These are phyloP conservation scores for Eucalyptus rudis DNA, from an alignment of 345 rosid genomes.

Conservation along the genomic window DNA sequence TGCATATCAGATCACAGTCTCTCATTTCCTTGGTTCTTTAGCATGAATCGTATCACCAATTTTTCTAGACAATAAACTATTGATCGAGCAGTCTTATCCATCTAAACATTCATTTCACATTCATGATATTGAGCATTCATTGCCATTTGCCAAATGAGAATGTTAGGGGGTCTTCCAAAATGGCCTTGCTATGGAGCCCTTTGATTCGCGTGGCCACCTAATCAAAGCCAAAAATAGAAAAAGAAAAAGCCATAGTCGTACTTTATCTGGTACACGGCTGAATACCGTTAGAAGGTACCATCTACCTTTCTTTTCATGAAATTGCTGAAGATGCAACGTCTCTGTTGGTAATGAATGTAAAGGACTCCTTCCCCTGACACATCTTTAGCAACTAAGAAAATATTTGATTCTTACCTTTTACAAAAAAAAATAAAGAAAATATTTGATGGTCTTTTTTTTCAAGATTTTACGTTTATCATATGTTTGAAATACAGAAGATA, in stretches of 20 bases:
- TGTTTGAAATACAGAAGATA: accelerated
- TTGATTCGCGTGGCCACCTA: neutral
- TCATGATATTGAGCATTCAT: neutral
- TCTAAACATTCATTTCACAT: neutral
- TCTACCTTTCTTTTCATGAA: neutral
- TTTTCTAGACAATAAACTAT: neutral
- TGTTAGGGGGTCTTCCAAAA: neutral
- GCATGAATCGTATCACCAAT: neutral
- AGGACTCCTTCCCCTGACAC: neutral
- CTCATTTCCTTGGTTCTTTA: neutral
- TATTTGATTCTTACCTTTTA: neutral
- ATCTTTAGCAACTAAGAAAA: neutral
- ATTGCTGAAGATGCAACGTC: neutral
- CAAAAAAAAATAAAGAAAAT: no score
- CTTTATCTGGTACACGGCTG: neutral
- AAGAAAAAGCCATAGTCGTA: neutral
- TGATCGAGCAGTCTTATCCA: neutral
- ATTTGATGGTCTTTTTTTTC: neutral
- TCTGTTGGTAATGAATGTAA: neutral
- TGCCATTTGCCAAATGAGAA: neutral
- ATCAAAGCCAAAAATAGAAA: neutral
- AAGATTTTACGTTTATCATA: neutral
- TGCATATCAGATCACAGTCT: neutral
- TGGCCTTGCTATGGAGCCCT: neutral
- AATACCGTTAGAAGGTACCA: neutral